Evolutionary conservation across 371 early-diverging fungal genomes (phyloP), one percentile per base, ranked within the genome.

Genomic region (Apophysomyces trapeziformis): DNA sequence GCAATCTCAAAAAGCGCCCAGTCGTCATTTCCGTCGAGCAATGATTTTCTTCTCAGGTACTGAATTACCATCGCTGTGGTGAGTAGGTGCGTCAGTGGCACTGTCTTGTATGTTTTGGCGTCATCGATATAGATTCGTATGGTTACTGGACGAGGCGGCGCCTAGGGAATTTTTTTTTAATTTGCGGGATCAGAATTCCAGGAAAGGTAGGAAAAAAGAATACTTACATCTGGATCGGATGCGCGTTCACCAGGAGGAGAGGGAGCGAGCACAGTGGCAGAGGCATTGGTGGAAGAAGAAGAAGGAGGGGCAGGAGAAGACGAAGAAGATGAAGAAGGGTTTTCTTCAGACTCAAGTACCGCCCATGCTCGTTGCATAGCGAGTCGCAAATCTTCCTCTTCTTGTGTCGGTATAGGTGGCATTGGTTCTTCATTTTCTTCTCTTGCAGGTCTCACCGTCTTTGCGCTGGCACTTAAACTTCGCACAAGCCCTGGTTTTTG

Each of bases 1-100:
- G 89, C 89, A 56, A 93, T 80, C 70, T 97, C 97, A 82, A 96
- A 97, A 41, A 97, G 75, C 2, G 94, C 90, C 95, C 96, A 97
- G 14, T 83, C 83, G 58, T 86, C 86, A 46, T 83, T 82, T 38
- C 81, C 79, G 21, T 84, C 85, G 61, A 92, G 72, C 35, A 85
- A 74, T 18, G 81, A 84, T 60, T 86, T 83, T 65, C 85, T 78
- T 57, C 82, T 79, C 46, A 96, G 72, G 68, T 89, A 89, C 21
- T 85, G 79, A 57, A 94, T 66, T 6, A 92, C 88, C 77, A 89
- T 86, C 35, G 89, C 87, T 18, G 92, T 86, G 11, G 92, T 88
- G 74, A 93, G 86, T 43, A 87, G 74, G 50, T 88, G 80, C 4
- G 89, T 94, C 56, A 95, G 66, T 57, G 91, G 87, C 43, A 94